Evolutionary conservation across 1,139 yeast species (phyloP).

Genomic region (Pneumocystis jirovecii): DNA sequence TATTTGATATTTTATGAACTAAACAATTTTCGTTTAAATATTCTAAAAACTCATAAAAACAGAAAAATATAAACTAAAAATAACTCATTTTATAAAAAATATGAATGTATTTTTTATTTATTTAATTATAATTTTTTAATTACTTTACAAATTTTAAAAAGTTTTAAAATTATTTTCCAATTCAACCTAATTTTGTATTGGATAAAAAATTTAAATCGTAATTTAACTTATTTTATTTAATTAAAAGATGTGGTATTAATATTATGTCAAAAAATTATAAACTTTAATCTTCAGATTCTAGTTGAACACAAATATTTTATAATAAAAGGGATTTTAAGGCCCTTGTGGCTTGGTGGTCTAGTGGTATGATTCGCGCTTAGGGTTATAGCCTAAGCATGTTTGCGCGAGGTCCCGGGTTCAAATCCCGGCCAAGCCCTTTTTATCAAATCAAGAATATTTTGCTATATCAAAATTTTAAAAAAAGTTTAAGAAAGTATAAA

Average conservation of each 20-base stretch:
- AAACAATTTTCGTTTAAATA: background rate
- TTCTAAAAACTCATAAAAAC: background rate
- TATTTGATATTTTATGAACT: background rate
- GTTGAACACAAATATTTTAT: background rate
- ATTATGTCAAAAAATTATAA: too few relatives aligned
- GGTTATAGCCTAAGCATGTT: background rate
- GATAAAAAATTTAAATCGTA: background rate
- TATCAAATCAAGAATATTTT: too few relatives aligned
- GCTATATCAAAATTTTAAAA: background rate
- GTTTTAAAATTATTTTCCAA: background rate
- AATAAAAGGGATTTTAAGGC: background rate
- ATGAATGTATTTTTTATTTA: background rate
- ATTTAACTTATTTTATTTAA: background rate
- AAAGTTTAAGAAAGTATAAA: background rate
- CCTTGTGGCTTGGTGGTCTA: background rate
- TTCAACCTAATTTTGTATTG: background rate
- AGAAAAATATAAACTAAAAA: background rate
- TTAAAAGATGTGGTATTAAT: background rate
- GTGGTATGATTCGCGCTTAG: slow-evolving; percentile 1
- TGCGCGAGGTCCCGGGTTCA: slow-evolving; percentile 1
- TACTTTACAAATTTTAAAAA: background rate
- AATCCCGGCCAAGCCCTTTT: background rate
- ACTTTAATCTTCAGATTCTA: too few relatives aligned
- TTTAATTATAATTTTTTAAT: background rate
- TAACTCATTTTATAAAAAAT: background rate